A percentile compares a stretch with the other conserved stretches of the same genome.
phyloP scores from a whole-genome alignment of 768 basidiomycete genomes.

The Russula ochroleuca region DNA sequence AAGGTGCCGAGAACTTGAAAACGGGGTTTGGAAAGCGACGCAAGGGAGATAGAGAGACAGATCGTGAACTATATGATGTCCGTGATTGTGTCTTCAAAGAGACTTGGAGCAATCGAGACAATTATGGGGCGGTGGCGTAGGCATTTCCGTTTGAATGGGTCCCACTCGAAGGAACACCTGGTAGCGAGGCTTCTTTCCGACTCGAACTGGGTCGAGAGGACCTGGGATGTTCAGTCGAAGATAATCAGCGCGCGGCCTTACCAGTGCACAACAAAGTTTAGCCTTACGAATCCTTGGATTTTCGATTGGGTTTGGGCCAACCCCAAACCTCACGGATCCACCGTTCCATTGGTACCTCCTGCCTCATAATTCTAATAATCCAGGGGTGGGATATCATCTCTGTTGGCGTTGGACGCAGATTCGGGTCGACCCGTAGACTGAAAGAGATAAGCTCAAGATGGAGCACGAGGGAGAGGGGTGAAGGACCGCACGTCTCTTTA shows the following conservation, averaged over 20 bases:
- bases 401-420: slow-evolving; percentile 70
- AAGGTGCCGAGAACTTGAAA: slow-evolving; percentile 7
- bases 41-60: slow-evolving; percentile 20
- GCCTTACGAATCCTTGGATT: slow-evolving; percentile 33
- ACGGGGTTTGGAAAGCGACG: slow-evolving; percentile 9
- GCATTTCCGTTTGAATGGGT: slow-evolving; percentile 14
- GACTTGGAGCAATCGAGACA: slow-evolving; percentile 12
- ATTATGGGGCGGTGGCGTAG: slow-evolving; percentile 18
- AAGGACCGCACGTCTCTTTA: slow-evolving; percentile 62
- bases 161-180: slow-evolving; percentile 1
- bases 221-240: slow-evolving; percentile 17
- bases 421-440: slow-evolving; percentile 68
- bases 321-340: slow-evolving; percentile 87
- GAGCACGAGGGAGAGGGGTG: slow-evolving; percentile 14
- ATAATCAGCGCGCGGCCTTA: slow-evolving; percentile 18
- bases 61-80: slow-evolving; percentile 19
- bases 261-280: slow-evolving; percentile 12
- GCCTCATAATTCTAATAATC: slow-evolving; percentile 70
- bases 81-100: slow-evolving; percentile 11
- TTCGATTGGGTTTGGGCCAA: slow-evolving; percentile 50
- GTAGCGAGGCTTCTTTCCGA: slow-evolving; percentile 28
- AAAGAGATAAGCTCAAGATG: slow-evolving; percentile 14
- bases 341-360: slow-evolving; percentile 82
- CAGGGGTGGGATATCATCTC: slow-evolving; percentile 83
- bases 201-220: slow-evolving; percentile 35